phyloP scores from a whole-genome alignment of 495 filamentous ascomycete genomes.

The Neurospora sp. region DNA sequence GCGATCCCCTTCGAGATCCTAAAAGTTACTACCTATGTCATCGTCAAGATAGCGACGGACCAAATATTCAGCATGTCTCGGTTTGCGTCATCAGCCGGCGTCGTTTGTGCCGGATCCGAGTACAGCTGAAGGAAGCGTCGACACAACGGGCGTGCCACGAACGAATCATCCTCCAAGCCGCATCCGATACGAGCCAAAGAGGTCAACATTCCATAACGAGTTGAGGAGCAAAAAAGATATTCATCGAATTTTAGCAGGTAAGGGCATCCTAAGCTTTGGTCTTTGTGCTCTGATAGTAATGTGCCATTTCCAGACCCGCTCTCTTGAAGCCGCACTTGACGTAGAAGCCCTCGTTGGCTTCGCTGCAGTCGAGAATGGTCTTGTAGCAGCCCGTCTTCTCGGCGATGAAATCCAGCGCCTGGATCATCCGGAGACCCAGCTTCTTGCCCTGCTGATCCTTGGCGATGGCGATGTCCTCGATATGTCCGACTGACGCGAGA shows the following conservation, averaged over 20 bases:
- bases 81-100: background rate
- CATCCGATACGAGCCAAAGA: background rate
- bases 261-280: conserved; percentile 25
- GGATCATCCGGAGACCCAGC: conserved; percentile 82
- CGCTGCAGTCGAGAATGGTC: conserved; percentile 53
- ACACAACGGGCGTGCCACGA: background rate
- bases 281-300: conserved; percentile 63
- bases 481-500: conserved; percentile 78
- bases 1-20: background rate
- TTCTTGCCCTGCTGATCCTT: conserved; percentile 96
- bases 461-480: conserved; percentile 94
- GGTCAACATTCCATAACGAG: background rate
- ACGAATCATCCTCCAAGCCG: background rate
- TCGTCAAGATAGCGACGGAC: background rate
- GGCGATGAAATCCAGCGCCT: conserved; percentile 84
- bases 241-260: background rate
- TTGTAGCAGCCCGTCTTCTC: conserved; percentile 86
- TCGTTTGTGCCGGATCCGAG: background rate
- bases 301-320: conserved; percentile 93
- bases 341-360: conserved; percentile 92
- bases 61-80: background rate
- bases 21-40: background rate
- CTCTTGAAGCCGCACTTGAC: conserved; percentile 95
- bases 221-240: background rate
- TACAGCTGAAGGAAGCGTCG: background rate